A percentile compares a stretch with the other conserved stretches of the same genome.
Evolutionary conservation across 2,329 filamentous ascomycete species (phyloP).

Genomic region (Pseudonectria foliicola): DNA sequence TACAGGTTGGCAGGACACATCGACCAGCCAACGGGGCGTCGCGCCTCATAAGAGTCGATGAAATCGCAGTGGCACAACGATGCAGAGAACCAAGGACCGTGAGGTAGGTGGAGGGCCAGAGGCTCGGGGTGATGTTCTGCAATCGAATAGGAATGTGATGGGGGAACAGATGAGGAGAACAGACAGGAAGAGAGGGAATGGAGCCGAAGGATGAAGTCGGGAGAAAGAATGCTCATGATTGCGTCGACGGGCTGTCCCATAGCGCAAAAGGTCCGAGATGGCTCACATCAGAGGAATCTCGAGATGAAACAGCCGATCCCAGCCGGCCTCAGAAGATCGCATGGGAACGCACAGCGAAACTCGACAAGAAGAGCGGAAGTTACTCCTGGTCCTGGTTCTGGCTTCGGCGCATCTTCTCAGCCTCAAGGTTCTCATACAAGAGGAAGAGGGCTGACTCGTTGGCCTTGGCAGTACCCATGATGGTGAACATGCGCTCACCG

Average conservation of each 20-base stretch:
- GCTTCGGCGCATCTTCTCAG: slow-evolving; percentile 97
- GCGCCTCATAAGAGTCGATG: slow-evolving; percentile 15
- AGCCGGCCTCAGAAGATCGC: slow-evolving; percentile 33
- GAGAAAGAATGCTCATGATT: slow-evolving; percentile 29
- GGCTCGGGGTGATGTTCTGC: slow-evolving; percentile 11
- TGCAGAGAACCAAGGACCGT: slow-evolving; percentile 4
- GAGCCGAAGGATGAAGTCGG: slow-evolving; percentile 8
- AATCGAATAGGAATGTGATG: slow-evolving; percentile 1
- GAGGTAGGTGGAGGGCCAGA: slow-evolving; percentile 6
- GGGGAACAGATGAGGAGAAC: slow-evolving; percentile 16
- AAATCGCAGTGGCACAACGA: slow-evolving; percentile 9
- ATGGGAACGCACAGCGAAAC: slow-evolving; percentile 24
- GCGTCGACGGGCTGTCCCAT: slow-evolving; percentile 39
- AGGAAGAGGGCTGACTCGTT: slow-evolving; percentile 96
- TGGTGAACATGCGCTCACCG: slow-evolving; percentile 99
- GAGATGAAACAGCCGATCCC: slow-evolving; percentile 43
- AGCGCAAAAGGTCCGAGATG: slow-evolving; percentile 55
- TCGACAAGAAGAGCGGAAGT: slow-evolving; percentile 12
- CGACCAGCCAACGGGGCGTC: slow-evolving; percentile 11
- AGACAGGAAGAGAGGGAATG: slow-evolving; percentile 19
- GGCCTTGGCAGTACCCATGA: slow-evolving; percentile 87
- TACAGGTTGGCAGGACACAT: slow-evolving; percentile 15
- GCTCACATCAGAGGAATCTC: slow-evolving; percentile 52
- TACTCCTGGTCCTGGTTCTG: slow-evolving; percentile 57
- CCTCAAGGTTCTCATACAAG: slow-evolving; percentile 96